Base-by-base conservation (phyloP, 164 flowering plant species). In the Akebia trifoliata region DNA sequence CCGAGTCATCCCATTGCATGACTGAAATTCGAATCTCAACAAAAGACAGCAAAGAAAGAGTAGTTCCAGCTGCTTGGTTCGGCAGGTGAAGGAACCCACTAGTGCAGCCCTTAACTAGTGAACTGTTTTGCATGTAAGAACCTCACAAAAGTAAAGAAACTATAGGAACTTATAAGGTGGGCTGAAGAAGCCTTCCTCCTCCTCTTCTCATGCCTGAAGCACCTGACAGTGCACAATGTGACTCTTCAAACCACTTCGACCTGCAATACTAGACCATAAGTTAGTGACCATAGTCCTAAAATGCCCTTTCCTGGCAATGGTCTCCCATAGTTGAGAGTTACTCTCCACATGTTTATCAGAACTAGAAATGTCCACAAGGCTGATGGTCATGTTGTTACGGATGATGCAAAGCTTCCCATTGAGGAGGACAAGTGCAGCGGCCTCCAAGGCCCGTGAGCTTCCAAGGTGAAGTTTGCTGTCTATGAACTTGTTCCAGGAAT, bases 181-280 rank as follows among this genome's bases (percentile, higher is more conserved):
- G 28, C 4, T 6, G 21, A 29, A 43, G 29, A 45, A 22, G 30
- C 22, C 11, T 5, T 18, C 49, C 59, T 57, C 36, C 56, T 59
- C 31, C 43, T n/a, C 9, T 38, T 64, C 47, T 91, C 75, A 91
- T 30, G 88, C 97, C 73, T 84, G 92, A 68, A 91, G 97, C 49
- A 91, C 97, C 73, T 88, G 97, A 69, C 96, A 91, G 48, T 91
- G 97, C 56, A 91, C 83, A 64, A 91, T 91, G 62, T 86, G 95
- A 71, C 88, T 88, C 76, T 73, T 91, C 66, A 78, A 56, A 30
- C 94, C 84, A 56, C 72, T 75, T 56, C 94, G 69, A 8, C 94
- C 97, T 11, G 97, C 89, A 56, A 91, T 82, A 60, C 79, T 91
- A 2, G 96, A 91, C 96, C 80, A 83, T 48, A 91, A 43, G 57